Evolutionary conservation across 73 alveolate genomes (phyloP).

Genomic region (Diophrys sp.): DNA sequence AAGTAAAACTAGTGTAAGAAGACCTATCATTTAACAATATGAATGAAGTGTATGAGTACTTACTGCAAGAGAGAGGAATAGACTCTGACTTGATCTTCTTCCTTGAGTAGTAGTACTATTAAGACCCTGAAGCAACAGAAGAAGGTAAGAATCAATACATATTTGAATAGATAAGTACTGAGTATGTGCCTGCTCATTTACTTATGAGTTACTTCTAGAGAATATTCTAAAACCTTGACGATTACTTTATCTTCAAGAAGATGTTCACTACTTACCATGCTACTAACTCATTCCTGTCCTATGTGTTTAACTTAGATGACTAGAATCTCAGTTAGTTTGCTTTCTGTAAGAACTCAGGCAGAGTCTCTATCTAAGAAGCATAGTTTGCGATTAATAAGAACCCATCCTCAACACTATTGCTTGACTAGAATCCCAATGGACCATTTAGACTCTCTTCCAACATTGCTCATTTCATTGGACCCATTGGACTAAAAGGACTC

Average conservation of each 20-base stretch:
- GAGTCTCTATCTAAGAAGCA: slow-evolving; percentile 10
- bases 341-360: slow-evolving; percentile 51
- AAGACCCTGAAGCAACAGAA: neutral
- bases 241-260: slow-evolving; percentile 48
- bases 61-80: slow-evolving; percentile 47
- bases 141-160: slow-evolving; percentile 5
- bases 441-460: slow-evolving; percentile 47
- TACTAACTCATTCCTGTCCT: slow-evolving; percentile 36
- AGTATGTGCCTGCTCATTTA: slow-evolving; percentile 26
- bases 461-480: slow-evolving; percentile 33
- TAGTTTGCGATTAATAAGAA: neutral
- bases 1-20: slow-evolving; percentile 26
- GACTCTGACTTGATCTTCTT: slow-evolving; percentile 18
- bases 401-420: neutral
- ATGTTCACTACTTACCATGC: slow-evolving; percentile 41
- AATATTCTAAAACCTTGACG: slow-evolving; percentile 48
- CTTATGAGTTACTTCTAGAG: slow-evolving; percentile 36
- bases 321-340: slow-evolving; percentile 13
- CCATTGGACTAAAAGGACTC: slow-evolving; percentile 40
- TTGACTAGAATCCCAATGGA: slow-evolving; percentile 8
- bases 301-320: slow-evolving; percentile 32
- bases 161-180: slow-evolving; percentile 17
- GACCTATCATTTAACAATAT: slow-evolving; percentile 13
- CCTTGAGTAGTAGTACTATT: neutral
- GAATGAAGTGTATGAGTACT: slow-evolving; percentile 37